A percentile compares a stretch with the other conserved stretches of the same genome.
phyloP scores from a whole-genome alignment of 2,329 filamentous ascomycete species.

The Colletotrichum simmondsii region DNA sequence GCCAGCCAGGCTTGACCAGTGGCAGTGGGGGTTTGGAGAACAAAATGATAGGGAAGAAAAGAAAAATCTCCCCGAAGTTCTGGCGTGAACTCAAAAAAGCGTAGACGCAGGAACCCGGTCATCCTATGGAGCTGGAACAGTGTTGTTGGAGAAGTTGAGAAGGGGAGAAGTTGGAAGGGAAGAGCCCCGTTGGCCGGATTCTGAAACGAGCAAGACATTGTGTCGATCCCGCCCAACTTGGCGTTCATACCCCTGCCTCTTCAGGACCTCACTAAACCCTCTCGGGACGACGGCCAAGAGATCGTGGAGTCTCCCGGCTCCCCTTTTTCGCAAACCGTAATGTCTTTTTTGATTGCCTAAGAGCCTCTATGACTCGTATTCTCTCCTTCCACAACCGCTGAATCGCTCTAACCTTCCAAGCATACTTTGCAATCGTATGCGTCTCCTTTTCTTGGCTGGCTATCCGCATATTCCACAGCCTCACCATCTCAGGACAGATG shows the following conservation, averaged over 20 bases:
- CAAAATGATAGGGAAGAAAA: neutral
- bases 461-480: neutral
- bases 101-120: neutral
- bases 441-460: neutral
- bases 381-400: neutral
- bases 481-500: neutral
- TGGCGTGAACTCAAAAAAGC: neutral
- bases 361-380: constrained; percentile 25
- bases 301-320: constrained; percentile 10
- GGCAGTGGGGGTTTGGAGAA: neutral
- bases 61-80: neutral
- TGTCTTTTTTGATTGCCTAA: constrained; percentile 25
- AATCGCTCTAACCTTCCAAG: neutral
- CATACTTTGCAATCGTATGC: too few relatives aligned
- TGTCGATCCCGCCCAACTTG: constrained; percentile 20
- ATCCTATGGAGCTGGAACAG: too few relatives aligned
- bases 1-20: neutral
- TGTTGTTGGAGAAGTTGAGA: neutral
- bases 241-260: neutral
- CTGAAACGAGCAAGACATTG: constrained; percentile 23
- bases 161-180: neutral
- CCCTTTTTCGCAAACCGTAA: neutral
- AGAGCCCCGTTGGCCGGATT: constrained; percentile 15
- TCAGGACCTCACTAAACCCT: neutral
- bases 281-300: neutral